Evolutionary conservation across 495 filamentous ascomycete genomes (phyloP), one percentile per base, ranked within the genome.

Genomic region (Cairneyella variabilis): DNA sequence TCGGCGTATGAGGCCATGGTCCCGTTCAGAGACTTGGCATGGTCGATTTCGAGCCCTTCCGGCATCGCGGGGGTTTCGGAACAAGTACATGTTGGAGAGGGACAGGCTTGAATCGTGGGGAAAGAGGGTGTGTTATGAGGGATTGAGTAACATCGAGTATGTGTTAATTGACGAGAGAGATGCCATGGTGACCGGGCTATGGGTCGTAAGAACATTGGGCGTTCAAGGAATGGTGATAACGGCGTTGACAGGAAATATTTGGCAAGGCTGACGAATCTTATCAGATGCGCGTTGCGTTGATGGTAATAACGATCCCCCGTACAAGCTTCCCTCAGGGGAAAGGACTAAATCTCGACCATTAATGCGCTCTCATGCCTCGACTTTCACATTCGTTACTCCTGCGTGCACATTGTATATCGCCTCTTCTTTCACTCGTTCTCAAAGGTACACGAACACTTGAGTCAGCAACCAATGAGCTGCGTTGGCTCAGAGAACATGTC

Each of bases 1-100:
- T 90, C 83, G 16, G 82, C 76, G 65, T 96, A 93, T n/a, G 73
- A 67, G 3, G 86, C 76, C 71, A 96, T 88, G 3, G 89, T 86
- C 16, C 84, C 83, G 61, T 83, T 83, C 39, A 97, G 66, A 3
- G 77, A 69, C 47, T 79, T 83, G 27, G 77, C 66, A 57, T 77
- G 76, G 66, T 97, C 90, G 54, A 97, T 93, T 12, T 83, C 78
- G n/a, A 92, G 69, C 2, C 77, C 82, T 3, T 74, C 69, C 3
- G 90, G 89, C 65, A 84, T 77, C 9, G 65, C 54, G 6, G 84
- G 84, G 2, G 80, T 86, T 2, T 78, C 60, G 1, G 84, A 78
- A 66, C 89, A 95, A 12, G 76, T 57, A 67, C 88, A 92, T 56
- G 76, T 86, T 54, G 88, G 78, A 3, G 82, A 75, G 5, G 89